Conservation (phyloP, 108 stramenopile genomes). For the Skeletonema menzelii region DNA sequence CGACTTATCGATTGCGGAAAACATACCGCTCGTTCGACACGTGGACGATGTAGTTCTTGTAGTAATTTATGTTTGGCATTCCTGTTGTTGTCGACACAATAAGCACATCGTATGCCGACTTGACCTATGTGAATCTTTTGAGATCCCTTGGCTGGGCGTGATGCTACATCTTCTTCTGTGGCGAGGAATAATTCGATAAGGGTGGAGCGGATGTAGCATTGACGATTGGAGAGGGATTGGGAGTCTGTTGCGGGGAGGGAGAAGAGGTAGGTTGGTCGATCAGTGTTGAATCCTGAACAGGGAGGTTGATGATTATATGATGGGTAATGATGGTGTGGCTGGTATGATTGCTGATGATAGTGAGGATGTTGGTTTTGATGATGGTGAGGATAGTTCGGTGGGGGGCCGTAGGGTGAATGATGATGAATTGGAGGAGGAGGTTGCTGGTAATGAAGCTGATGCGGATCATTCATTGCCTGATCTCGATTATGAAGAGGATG, state of each 20-base stretch:
- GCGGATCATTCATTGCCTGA: not conserved
- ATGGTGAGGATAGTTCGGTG: not conserved
- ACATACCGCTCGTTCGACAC: conserved; percentile 88
- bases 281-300: conserved; percentile 17
- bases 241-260: conserved; percentile 62
- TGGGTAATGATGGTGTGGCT: not conserved
- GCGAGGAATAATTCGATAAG: conserved; percentile 87
- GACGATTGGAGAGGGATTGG: conserved; percentile 79
- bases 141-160: conserved; percentile 81
- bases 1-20: conserved; percentile 70
- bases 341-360: not conserved
- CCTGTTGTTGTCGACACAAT: conserved; percentile 45
- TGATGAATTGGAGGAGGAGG: not conserved
- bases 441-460: not conserved
- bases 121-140: conserved; percentile 79
- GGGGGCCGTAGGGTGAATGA: not conserved
- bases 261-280: conserved; percentile 55
- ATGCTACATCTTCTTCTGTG: conserved; percentile 63
- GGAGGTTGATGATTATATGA: not conserved
- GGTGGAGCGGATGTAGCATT: conserved; percentile 83
- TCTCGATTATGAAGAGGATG: not conserved
- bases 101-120: conserved; percentile 83
- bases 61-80: not conserved
- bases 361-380: not conserved
- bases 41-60: conserved; percentile 43